These are phyloP conservation scores for Aspergillus calidoustus DNA, from an alignment of 2,329 filamentous ascomycete genomes.

Conservation along the genomic window DNA sequence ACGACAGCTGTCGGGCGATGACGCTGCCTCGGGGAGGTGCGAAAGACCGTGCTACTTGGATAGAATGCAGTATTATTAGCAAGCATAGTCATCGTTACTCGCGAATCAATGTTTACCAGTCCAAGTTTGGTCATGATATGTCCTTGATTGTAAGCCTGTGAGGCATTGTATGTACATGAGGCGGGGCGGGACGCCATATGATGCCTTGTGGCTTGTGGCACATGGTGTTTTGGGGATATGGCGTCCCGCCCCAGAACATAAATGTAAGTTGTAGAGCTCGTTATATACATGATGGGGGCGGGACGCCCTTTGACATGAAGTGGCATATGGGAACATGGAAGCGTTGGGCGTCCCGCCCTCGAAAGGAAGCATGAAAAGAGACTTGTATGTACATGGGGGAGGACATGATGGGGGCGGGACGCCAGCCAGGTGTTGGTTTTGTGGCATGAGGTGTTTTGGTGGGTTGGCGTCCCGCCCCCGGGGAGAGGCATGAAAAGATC, in stretches of 20 bases:
- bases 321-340: no score
- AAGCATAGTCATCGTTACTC: conserved; percentile 14
- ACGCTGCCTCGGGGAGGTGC: not conserved
- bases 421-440: no score
- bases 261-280: not conserved
- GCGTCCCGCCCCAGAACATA: not conserved
- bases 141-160: not conserved
- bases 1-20: not conserved
- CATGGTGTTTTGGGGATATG: not conserved
- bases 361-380: no score
- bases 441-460: no score
- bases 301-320: no score
- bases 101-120: conserved; percentile 3
- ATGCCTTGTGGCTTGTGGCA: no score
- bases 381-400: no score
- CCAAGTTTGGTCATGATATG: not conserved
- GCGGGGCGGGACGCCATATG: not conserved
- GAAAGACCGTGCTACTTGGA: conserved; percentile 18
- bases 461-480: no score
- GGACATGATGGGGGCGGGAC: no score
- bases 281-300: no score
- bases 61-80: conserved; percentile 13
- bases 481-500: no score
- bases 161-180: not conserved
- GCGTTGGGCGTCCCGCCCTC: no score